phyloP scores from a whole-genome alignment of 257 asterid genomes.

The Nicotiana attenuata region DNA sequence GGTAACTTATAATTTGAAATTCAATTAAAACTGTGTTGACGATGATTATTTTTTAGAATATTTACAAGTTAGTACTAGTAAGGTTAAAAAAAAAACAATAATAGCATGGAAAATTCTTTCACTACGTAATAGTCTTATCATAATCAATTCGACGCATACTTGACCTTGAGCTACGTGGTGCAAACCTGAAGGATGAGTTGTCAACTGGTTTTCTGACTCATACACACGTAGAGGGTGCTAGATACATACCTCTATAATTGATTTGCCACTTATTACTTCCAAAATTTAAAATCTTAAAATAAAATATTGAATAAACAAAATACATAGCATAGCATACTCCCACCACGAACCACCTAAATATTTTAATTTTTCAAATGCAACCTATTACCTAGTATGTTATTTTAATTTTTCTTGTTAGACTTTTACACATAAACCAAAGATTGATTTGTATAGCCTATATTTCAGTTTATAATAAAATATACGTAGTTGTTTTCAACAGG shows the following conservation, averaged over 20 bases:
- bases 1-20: no score
- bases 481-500: not conserved
- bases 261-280: not conserved
- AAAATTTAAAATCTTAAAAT: not conserved
- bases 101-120: no score
- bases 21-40: no score
- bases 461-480: not conserved
- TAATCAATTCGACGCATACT: not conserved
- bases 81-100: not conserved
- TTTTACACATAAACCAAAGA: not conserved
- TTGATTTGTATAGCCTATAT: not conserved
- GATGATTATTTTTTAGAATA: no score
- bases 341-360: not conserved
- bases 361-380: not conserved
- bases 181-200: not conserved
- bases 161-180: conserved; percentile 1
- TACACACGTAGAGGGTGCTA: conserved; percentile 13
- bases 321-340: not conserved
- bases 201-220: conserved; percentile 16
- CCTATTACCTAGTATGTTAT: conserved; percentile 3
- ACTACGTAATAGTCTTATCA: not conserved
- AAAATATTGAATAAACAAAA: not conserved
- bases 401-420: not conserved
- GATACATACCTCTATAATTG: not conserved
- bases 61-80: no score